phyloP scores from a whole-genome alignment of 2,329 filamentous ascomycete species.

The Cercospora zeina region DNA sequence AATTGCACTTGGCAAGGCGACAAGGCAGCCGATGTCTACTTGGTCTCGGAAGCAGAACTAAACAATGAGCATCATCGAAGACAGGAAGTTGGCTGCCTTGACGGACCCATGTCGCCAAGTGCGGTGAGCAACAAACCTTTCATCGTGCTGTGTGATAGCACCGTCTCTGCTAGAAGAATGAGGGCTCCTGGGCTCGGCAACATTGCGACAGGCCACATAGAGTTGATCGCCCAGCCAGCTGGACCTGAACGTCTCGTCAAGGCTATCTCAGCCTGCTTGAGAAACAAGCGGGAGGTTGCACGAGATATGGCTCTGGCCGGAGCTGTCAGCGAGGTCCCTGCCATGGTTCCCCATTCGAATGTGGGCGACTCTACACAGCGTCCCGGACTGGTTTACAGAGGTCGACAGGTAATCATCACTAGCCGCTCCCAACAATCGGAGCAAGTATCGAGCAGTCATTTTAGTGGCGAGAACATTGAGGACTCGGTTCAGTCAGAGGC shows the following conservation, averaged over 20 bases:
- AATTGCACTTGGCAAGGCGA: slow-evolving; percentile 28
- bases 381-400: slow-evolving; percentile 13
- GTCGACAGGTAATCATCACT: slow-evolving; percentile 18
- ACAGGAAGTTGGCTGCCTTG: slow-evolving; percentile 19
- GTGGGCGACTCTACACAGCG: not conserved
- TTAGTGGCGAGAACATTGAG: not conserved
- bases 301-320: slow-evolving; percentile 17
- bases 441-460: slow-evolving; percentile 10
- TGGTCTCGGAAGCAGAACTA: slow-evolving; percentile 32
- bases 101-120: slow-evolving; percentile 24
- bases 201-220: slow-evolving; percentile 28
- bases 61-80: slow-evolving; percentile 22
- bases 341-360: slow-evolving; percentile 20
- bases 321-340: slow-evolving; percentile 21
- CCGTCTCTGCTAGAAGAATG: slow-evolving; percentile 30
- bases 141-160: slow-evolving; percentile 33
- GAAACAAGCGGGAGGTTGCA: slow-evolving; percentile 16
- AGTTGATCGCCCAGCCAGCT: slow-evolving; percentile 34
- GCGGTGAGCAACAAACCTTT: slow-evolving; percentile 30
- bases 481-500: not conserved
- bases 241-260: slow-evolving; percentile 31
- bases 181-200: slow-evolving; percentile 26
- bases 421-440: slow-evolving; percentile 2
- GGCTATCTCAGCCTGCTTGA: slow-evolving; percentile 29
- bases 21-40: slow-evolving; percentile 27